Percentiles rank a stretch among this genome's conserved stretches.
Conservation (phyloP, 495 filamentous ascomycete genomes). For the Cairneyella variabilis region DNA sequence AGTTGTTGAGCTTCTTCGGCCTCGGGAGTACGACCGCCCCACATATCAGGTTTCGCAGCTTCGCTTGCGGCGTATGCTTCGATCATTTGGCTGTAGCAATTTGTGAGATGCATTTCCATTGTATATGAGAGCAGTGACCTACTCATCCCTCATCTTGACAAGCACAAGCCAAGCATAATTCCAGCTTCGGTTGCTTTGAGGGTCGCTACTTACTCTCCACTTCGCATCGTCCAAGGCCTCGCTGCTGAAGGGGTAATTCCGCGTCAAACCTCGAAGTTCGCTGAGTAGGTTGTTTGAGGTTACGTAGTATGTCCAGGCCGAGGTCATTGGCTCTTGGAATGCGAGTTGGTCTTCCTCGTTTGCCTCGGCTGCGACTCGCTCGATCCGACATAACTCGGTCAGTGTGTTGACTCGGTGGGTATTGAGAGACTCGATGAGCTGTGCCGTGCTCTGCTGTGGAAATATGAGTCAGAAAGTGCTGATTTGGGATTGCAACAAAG, state of each 20-base stretch:
- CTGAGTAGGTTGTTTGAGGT: slow-evolving; percentile 68
- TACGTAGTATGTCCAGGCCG: slow-evolving; percentile 72
- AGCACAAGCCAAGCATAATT: slow-evolving; percentile 75
- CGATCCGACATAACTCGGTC: slow-evolving; percentile 70
- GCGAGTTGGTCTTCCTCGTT: slow-evolving; percentile 53
- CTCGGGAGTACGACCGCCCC: slow-evolving; percentile 58
- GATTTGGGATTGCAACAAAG: too few species aligned
- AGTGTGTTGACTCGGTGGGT: slow-evolving; percentile 69
- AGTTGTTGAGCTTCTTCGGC: slow-evolving; percentile 54
- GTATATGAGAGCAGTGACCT: slow-evolving; percentile 31
- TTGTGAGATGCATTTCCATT: not conserved
- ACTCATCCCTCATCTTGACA: slow-evolving; percentile 64
- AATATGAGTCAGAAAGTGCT: slow-evolving; percentile 5
- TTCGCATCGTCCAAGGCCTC: slow-evolving; percentile 67
- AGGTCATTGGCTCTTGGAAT: slow-evolving; percentile 58
- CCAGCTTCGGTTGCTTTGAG: slow-evolving; percentile 65
- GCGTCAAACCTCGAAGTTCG: slow-evolving; percentile 65
- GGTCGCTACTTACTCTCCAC: slow-evolving; percentile 58
- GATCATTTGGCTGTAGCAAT: slow-evolving; percentile 48
- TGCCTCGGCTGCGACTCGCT: slow-evolving; percentile 55
- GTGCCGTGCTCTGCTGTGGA: slow-evolving; percentile 18
- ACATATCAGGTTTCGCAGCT: slow-evolving; percentile 65
- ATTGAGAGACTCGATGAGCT: slow-evolving; percentile 50
- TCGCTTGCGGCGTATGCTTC: slow-evolving; percentile 55
- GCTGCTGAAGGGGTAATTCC: slow-evolving; percentile 69